Evolutionary conservation across 345 rosid genomes (phyloP).

Genomic region (Linum tenue): DNA sequence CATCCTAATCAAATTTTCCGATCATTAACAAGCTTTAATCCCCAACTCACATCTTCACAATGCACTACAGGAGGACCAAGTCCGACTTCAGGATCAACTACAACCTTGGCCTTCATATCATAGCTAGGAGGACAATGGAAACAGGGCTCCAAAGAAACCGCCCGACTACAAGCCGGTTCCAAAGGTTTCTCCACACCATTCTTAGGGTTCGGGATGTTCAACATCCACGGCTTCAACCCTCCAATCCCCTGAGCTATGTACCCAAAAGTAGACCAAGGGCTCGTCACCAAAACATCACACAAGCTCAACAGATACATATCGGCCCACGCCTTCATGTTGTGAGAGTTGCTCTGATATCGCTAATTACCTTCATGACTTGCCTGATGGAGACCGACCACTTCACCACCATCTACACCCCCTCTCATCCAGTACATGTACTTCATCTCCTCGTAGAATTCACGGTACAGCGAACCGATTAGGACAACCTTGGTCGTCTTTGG

Average conservation of each 20-base stretch:
- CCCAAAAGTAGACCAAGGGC: slow-evolving; percentile 27
- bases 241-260: slow-evolving; percentile 29
- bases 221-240: slow-evolving; percentile 26
- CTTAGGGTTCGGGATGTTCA: slow-evolving; percentile 15
- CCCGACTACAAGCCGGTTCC: slow-evolving; percentile 14
- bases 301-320: slow-evolving; percentile 25
- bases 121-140: slow-evolving; percentile 18
- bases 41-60: slow-evolving; percentile 16
- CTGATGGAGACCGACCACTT: slow-evolving; percentile 20
- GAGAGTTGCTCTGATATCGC: slow-evolving; percentile 15
- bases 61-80: slow-evolving; percentile 5
- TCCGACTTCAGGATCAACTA: not conserved
- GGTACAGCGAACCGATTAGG: not conserved
- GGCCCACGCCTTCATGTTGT: slow-evolving; percentile 23
- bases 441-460: slow-evolving; percentile 9
- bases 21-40: slow-evolving; percentile 12
- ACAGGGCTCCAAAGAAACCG: slow-evolving; percentile 20
- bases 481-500: not conserved
- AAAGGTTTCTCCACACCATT: not conserved
- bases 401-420: slow-evolving; percentile 14
- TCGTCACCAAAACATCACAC: slow-evolving; percentile 23
- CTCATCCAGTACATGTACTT: slow-evolving; percentile 21
- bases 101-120: not conserved
- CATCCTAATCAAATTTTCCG: not conserved
- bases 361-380: slow-evolving; percentile 25